These are phyloP conservation scores for Ramaria sp. DNA, from an alignment of 768 basidiomycete species.

Conservation along the genomic window DNA sequence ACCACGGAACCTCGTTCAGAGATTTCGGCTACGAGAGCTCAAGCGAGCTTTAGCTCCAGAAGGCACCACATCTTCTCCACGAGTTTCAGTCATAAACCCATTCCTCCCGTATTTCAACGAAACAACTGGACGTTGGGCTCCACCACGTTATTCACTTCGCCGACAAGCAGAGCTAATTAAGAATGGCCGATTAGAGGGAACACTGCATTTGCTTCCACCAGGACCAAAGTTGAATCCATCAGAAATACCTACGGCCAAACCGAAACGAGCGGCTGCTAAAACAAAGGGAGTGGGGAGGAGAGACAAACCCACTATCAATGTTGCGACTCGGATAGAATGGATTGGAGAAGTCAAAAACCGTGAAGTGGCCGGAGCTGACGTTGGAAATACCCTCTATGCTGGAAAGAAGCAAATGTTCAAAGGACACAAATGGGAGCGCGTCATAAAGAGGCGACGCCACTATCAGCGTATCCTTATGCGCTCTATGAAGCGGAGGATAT, in stretches of 20 bases:
- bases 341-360: slow-evolving; percentile 21
- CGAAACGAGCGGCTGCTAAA: slow-evolving; percentile 11
- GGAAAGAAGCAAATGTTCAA: slow-evolving; percentile 84
- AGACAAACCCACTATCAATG: slow-evolving; percentile 21
- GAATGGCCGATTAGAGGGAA: slow-evolving; percentile 44
- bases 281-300: slow-evolving; percentile 3
- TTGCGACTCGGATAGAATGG: slow-evolving; percentile 8
- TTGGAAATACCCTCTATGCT: slow-evolving; percentile 59
- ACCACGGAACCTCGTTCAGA: background rate
- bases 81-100: slow-evolving; percentile 38
- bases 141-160: slow-evolving; percentile 61
- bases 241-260: slow-evolving; percentile 15
- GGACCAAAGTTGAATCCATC: slow-evolving; percentile 42
- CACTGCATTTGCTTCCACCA: slow-evolving; percentile 53
- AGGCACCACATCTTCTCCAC: background rate
- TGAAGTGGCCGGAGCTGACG: slow-evolving; percentile 33
- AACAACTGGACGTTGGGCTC: slow-evolving; percentile 53
- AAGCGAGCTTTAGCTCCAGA: background rate
- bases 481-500: slow-evolving; percentile 59
- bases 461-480: slow-evolving; percentile 49
- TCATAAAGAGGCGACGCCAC: slow-evolving; percentile 33
- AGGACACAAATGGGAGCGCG: slow-evolving; percentile 81
- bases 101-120: slow-evolving; percentile 57
- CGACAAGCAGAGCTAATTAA: slow-evolving; percentile 74
- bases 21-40: slow-evolving; percentile 4